Conservation (phyloP, 495 filamentous ascomycete genomes). For the Hypoxylon fuscum region DNA sequence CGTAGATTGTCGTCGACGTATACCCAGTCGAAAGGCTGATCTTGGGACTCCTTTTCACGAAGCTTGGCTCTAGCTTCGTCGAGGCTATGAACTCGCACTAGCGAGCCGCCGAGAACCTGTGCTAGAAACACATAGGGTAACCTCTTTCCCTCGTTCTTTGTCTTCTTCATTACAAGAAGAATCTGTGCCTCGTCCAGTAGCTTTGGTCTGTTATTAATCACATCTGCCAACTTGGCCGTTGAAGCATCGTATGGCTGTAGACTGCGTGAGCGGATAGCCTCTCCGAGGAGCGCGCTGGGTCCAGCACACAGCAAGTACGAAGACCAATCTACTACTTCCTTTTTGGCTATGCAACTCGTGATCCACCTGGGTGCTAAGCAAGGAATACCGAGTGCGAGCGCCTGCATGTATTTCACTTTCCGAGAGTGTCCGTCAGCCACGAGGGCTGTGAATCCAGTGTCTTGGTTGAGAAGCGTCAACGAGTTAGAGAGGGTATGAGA, state of each 20-base stretch:
- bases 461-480: slow-evolving; percentile 39
- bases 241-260: slow-evolving; percentile 67
- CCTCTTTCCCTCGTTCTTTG: slow-evolving; percentile 68
- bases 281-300: slow-evolving; percentile 76
- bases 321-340: slow-evolving; percentile 73
- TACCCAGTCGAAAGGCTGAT: slow-evolving; percentile 76
- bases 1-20: slow-evolving; percentile 70
- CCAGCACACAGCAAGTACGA: slow-evolving; percentile 89
- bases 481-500: slow-evolving; percentile 31
- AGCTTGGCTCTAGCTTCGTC: slow-evolving; percentile 68
- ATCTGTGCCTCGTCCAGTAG: slow-evolving; percentile 73
- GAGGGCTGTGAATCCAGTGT: slow-evolving; percentile 77
- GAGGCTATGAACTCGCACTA: slow-evolving; percentile 71
- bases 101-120: slow-evolving; percentile 75
- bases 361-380: slow-evolving; percentile 86
- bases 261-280: slow-evolving; percentile 78
- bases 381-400: slow-evolving; percentile 87
- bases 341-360: slow-evolving; percentile 70
- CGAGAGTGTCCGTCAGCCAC: slow-evolving; percentile 89
- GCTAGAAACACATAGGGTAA: slow-evolving; percentile 74
- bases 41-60: slow-evolving; percentile 57
- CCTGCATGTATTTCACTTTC: slow-evolving; percentile 94
- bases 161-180: slow-evolving; percentile 77
- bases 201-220: slow-evolving; percentile 65
- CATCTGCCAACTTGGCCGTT: slow-evolving; percentile 63